Conservation (phyloP, 148 eudicot species). For the Spergularia bocconei region DNA sequence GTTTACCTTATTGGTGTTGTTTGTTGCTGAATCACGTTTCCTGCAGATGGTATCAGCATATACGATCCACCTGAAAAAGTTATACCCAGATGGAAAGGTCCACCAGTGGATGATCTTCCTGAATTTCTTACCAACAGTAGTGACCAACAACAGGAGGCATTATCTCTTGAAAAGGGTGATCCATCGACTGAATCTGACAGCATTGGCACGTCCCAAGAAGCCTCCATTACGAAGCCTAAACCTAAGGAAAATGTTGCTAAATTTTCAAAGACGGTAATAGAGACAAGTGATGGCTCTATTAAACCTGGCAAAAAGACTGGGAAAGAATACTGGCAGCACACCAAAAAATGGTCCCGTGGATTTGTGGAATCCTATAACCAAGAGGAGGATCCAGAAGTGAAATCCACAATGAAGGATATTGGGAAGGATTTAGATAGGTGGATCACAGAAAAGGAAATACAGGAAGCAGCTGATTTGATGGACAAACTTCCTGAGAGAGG, state of each 20-base stretch:
- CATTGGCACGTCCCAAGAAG: slow-evolving; percentile 19
- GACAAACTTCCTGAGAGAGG: slow-evolving; percentile 57
- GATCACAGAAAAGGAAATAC: slow-evolving; percentile 81
- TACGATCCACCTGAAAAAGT: slow-evolving; percentile 90
- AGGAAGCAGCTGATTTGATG: slow-evolving; percentile 70
- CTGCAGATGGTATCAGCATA: slow-evolving; percentile 80
- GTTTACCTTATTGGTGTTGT: neutral
- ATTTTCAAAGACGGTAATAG: slow-evolving; percentile 60
- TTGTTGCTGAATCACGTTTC: neutral
- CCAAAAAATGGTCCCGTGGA: slow-evolving; percentile 90
- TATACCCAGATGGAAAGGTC: slow-evolving; percentile 90
- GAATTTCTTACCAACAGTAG: slow-evolving; percentile 44
- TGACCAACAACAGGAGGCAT: slow-evolving; percentile 31
- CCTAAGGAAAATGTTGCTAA: slow-evolving; percentile 22
- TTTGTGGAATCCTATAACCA: slow-evolving; percentile 77
- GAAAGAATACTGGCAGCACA: slow-evolving; percentile 89
- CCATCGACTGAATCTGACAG: slow-evolving; percentile 31
- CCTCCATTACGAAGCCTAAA: slow-evolving; percentile 27
- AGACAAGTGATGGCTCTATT: slow-evolving; percentile 81
- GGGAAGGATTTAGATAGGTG: slow-evolving; percentile 95
- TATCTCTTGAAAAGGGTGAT: slow-evolving; percentile 28
- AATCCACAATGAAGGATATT: slow-evolving; percentile 73
- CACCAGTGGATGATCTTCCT: slow-evolving; percentile 55
- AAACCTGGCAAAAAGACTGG: slow-evolving; percentile 75
- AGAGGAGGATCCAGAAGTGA: slow-evolving; percentile 74